A percentile compares a stretch with the other conserved stretches of the same genome.
Conservation (phyloP, 257 asterid species). For the Lithospermum erythrorhizon region DNA sequence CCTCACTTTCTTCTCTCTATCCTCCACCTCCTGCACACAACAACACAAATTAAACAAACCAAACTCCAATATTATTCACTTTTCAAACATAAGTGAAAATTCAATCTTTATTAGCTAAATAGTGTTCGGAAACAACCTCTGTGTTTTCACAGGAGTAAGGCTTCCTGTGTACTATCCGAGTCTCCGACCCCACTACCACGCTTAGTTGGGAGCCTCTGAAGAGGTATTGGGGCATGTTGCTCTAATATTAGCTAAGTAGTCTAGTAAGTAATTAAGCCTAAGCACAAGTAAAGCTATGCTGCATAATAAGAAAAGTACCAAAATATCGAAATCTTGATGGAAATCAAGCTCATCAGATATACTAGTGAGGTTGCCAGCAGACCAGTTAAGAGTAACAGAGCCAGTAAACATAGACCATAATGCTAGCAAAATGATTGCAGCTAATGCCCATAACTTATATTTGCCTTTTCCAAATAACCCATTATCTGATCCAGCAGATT, state of each 20-base stretch:
- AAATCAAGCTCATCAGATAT: slow-evolving; percentile 40
- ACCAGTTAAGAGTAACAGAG: slow-evolving; percentile 77
- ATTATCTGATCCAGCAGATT: slow-evolving; percentile 17
- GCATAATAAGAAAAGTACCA: slow-evolving; percentile 50
- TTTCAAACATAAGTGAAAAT: no score
- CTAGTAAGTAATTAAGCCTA: no score
- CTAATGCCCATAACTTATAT: slow-evolving; percentile 85
- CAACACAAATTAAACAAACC: neutral
- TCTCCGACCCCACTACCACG: no score
- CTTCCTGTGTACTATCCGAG: no score
- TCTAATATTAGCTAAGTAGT: no score
- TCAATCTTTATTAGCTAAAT: no score
- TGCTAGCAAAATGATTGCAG: slow-evolving; percentile 66
- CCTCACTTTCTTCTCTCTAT: slow-evolving; percentile 72
- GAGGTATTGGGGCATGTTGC: no score
- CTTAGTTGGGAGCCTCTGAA: no score
- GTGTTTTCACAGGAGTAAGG: no score
- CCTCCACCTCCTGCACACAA: slow-evolving; percentile 62
- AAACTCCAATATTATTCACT: no score
- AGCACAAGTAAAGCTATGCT: no score
- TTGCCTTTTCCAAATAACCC: slow-evolving; percentile 63
- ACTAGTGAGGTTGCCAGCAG: slow-evolving; percentile 45
- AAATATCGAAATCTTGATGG: slow-evolving; percentile 67
- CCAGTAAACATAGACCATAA: slow-evolving; percentile 95
- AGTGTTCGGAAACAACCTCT: no score